Evolutionary conservation across 805 yeast species (phyloP).

Genomic region (Candida rishiriensis): DNA sequence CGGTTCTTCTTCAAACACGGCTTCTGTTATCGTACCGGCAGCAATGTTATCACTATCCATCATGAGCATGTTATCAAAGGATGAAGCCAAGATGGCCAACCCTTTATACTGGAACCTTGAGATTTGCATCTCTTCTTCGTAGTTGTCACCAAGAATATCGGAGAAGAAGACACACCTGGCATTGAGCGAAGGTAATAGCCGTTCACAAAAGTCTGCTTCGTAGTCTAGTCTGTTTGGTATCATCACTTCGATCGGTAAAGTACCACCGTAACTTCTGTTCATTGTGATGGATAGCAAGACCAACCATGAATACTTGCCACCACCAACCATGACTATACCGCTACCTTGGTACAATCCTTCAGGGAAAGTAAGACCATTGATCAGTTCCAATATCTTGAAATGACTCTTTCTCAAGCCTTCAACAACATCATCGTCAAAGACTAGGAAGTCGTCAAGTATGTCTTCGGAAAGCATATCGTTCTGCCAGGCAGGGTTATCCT

Average conservation of each 20-base stretch:
- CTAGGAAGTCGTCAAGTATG: conserved; percentile 27
- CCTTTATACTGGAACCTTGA: conserved; percentile 33
- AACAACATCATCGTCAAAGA: conserved; percentile 39
- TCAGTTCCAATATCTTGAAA: conserved; percentile 32
- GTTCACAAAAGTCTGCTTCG: conserved; percentile 36
- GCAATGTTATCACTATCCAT: conserved; percentile 45
- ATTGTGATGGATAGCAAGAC: conserved; percentile 43
- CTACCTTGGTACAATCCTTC: conserved; percentile 40
- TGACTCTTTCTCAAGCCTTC: conserved; percentile 42
- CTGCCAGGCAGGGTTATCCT: neutral
- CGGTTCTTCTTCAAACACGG: conserved; percentile 41
- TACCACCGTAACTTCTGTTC: conserved; percentile 44
- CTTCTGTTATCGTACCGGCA: conserved; percentile 48
- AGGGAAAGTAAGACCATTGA: conserved; percentile 32
- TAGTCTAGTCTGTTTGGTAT: conserved; percentile 34
- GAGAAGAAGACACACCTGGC: conserved; percentile 39
- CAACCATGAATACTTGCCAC: conserved; percentile 50
- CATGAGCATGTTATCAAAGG: conserved; percentile 43
- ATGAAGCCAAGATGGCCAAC: conserved; percentile 39
- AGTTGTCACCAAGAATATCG: conserved; percentile 32
- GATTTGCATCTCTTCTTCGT: conserved; percentile 20
- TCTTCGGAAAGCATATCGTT: conserved; percentile 9
- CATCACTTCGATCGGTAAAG: conserved; percentile 41
- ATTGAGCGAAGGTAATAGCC: conserved; percentile 33
- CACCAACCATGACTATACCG: conserved; percentile 62